Conservation (phyloP, 2,329 filamentous ascomycete species). For the Huntiella abstrusa region DNA sequence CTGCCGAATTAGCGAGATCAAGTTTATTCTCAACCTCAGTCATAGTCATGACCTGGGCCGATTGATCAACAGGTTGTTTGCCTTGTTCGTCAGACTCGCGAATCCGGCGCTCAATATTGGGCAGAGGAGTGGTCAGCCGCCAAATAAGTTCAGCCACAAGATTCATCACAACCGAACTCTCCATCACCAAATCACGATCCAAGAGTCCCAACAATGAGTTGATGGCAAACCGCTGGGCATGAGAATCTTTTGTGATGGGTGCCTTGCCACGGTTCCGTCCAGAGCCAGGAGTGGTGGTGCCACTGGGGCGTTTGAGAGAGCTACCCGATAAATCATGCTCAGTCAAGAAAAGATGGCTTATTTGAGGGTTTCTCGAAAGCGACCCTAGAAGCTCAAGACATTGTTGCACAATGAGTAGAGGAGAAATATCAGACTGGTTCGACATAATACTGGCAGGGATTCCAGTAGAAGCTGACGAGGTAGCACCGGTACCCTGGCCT, state of each 20-base stretch:
- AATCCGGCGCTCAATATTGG: constrained; percentile 63
- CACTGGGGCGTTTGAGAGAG: constrained; percentile 55
- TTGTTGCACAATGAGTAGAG: constrained; percentile 87
- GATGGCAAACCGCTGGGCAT: constrained; percentile 71
- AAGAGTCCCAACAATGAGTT: constrained; percentile 77
- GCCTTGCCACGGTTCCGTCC: constrained; percentile 10
- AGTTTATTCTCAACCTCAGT: constrained; percentile 11
- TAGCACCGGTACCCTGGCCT: constrained; percentile 38
- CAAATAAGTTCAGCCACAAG: constrained; percentile 73
- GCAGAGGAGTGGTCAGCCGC: constrained; percentile 72
- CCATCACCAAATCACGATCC: constrained; percentile 87
- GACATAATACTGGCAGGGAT: constrained; percentile 19
- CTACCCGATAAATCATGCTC: constrained; percentile 67
- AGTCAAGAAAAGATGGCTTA: constrained; percentile 80
- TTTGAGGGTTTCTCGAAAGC: constrained; percentile 70
- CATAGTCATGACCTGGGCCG: constrained; percentile 10
- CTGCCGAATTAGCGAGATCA: background rate
- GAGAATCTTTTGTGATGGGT: constrained; percentile 61
- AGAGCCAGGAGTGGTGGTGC: constrained; percentile 32
- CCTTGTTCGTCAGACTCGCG: constrained; percentile 45
- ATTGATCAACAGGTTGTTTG: constrained; percentile 2
- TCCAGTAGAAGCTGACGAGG: background rate
- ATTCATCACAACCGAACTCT: constrained; percentile 95
- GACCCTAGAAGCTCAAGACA: constrained; percentile 74
- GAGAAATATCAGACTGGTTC: constrained; percentile 69